These are phyloP conservation scores for Lumnitzera racemosa DNA, from an alignment of 345 rosid genomes.

Conservation along the genomic window DNA sequence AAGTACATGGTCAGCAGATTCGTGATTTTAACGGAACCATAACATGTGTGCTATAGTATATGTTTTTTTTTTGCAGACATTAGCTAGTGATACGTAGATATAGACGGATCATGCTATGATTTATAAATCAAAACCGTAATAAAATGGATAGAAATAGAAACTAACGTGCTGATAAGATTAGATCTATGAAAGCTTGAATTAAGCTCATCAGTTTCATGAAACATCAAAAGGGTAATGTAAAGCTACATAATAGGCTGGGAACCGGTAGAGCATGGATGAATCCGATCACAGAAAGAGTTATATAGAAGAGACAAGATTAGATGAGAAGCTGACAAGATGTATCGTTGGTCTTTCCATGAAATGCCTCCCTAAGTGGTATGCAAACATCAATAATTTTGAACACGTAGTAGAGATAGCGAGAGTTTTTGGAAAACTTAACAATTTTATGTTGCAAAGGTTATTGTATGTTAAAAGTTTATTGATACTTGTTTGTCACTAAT, in stretches of 20 bases:
- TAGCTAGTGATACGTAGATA: no score
- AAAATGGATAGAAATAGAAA: no score
- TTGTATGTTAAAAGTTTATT: no score
- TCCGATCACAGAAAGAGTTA: conserved; percentile 37
- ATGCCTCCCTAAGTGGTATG: conserved; percentile 52
- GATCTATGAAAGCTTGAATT: no score
- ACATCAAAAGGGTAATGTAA: background rate
- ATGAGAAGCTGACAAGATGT: conserved; percentile 11
- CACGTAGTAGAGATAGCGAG: no score
- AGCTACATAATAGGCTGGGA: conserved; percentile 13
- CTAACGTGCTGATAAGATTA: no score
- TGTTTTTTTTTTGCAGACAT: background rate
- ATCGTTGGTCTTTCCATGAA: conserved; percentile 64
- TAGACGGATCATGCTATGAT: background rate
- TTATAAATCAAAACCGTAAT: background rate
- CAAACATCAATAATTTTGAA: no score
- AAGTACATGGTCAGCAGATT: background rate
- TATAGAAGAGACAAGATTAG: conserved; percentile 62
- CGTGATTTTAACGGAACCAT: background rate
- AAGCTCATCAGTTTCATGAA: no score
- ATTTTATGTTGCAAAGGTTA: no score
- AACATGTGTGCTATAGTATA: conserved; percentile 3
- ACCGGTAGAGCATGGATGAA: conserved; percentile 21
- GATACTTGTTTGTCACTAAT: no score
- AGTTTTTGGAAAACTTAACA: no score